Conservation (phyloP, 2,329 filamentous ascomycete species). For the Metarhizium robertsii region DNA sequence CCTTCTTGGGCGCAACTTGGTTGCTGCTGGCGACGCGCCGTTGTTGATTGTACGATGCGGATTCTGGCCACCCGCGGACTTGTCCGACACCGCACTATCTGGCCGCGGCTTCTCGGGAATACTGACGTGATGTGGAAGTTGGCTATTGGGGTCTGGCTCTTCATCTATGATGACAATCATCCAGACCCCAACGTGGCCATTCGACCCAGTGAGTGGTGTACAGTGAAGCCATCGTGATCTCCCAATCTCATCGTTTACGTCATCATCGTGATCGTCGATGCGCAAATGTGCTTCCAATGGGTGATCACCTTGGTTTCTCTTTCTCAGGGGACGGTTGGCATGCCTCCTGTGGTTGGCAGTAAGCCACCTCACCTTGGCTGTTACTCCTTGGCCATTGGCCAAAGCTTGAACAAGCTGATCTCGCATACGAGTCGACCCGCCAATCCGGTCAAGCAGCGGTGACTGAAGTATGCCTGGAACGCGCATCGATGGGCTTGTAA, state of each 20-base stretch:
- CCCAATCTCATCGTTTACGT: conserved; percentile 31
- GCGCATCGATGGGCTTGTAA: conserved; percentile 58
- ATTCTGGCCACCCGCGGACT: neutral
- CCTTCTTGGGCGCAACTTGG: conserved; percentile 6
- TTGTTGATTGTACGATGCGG: neutral
- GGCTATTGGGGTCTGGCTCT: conserved; percentile 23
- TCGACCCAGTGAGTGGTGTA: conserved; percentile 58
- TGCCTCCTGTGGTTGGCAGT: conserved; percentile 2
- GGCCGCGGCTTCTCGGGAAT: neutral
- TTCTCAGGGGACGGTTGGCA: conserved; percentile 1
- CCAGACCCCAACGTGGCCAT: conserved; percentile 64
- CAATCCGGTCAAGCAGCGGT: conserved; percentile 44
- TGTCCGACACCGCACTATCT: neutral
- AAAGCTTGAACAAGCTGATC: conserved; percentile 49
- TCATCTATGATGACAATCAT: conserved; percentile 67
- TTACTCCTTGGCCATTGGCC: conserved; percentile 59
- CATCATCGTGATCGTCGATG: neutral
- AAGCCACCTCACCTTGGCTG: conserved; percentile 49
- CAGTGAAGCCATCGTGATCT: conserved; percentile 67
- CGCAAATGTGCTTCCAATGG: conserved; percentile 45
- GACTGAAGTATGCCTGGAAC: conserved; percentile 59
- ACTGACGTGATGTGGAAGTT: neutral
- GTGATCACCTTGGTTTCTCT: conserved; percentile 7
- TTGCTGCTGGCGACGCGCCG: neutral
- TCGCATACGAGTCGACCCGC: conserved; percentile 36